These are phyloP conservation scores for Chlamydomonas schloesseri DNA, from an alignment of 139 green algal species.

Conservation along the genomic window DNA sequence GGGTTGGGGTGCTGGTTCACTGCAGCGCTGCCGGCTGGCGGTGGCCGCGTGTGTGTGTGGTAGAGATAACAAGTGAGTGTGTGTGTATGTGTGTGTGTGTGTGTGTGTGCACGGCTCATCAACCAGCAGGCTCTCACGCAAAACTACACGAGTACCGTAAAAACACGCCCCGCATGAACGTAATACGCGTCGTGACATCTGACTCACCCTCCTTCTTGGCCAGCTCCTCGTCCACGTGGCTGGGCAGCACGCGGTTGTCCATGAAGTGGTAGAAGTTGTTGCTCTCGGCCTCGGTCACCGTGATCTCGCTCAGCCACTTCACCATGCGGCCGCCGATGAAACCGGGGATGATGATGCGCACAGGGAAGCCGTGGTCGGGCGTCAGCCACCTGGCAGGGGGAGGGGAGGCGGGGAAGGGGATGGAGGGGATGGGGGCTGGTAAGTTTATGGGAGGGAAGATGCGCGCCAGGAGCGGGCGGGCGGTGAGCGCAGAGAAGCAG, in stretches of 20 bases:
- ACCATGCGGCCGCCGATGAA: constrained; percentile 92
- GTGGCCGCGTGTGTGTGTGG: no score
- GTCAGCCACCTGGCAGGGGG: constrained; percentile 57
- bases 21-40: no score
- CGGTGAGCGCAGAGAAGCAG: neutral
- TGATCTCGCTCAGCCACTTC: constrained; percentile 93
- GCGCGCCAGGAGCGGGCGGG: neutral
- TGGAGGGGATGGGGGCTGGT: neutral
- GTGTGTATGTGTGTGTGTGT: no score
- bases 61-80: no score
- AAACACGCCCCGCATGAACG: no score
- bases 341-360: constrained; percentile 89
- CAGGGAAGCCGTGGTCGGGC: constrained; percentile 64
- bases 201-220: constrained; percentile 89
- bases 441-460: no score
- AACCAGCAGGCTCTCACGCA: no score
- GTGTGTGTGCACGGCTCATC: no score
- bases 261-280: constrained; percentile 98
- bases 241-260: constrained; percentile 97
- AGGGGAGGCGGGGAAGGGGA: neutral
- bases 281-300: constrained; percentile 72
- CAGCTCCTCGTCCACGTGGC: constrained; percentile 90
- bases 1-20: no score
- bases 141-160: no score
- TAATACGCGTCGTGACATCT: no score